A percentile compares a stretch with the other conserved stretches of the same genome.
These are phyloP conservation scores for Aureobasidium sp. DNA, from an alignment of 2,329 filamentous ascomycete species.

Conservation along the genomic window DNA sequence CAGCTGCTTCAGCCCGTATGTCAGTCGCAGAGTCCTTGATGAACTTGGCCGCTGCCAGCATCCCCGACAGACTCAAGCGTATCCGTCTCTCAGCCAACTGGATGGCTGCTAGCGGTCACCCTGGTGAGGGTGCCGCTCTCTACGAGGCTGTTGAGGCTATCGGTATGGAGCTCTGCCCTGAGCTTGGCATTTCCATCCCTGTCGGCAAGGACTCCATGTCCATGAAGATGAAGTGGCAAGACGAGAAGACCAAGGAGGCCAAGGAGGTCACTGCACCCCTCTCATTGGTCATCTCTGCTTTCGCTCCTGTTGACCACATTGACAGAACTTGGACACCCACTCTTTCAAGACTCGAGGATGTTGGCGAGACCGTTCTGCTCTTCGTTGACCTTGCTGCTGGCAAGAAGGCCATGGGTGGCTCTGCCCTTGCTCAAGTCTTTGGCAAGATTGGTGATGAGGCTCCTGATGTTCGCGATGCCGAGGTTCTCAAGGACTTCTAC, in stretches of 20 bases:
- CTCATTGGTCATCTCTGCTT: conserved; percentile 84
- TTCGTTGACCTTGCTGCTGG: conserved; percentile 84
- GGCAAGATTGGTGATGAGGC: conserved; percentile 75
- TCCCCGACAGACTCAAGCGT: conserved; percentile 63
- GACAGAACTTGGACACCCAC: conserved; percentile 90
- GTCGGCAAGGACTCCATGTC: conserved; percentile 98
- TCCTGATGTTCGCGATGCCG: conserved; percentile 76
- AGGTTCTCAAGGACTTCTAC: conserved; percentile 81
- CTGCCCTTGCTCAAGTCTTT: conserved; percentile 82
- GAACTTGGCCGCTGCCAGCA: conserved; percentile 78
- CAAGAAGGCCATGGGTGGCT: conserved; percentile 76
- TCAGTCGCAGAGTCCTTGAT: conserved; percentile 87
- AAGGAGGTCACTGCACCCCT: conserved; percentile 90
- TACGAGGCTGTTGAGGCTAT: conserved; percentile 93
- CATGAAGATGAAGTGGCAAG: conserved; percentile 96
- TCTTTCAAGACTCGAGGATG: conserved; percentile 71
- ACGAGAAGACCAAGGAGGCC: conserved; percentile 52
- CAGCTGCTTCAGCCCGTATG: conserved; percentile 89
- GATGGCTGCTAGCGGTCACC: conserved; percentile 95
- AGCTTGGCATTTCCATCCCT: conserved; percentile 85
- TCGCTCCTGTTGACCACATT: conserved; percentile 73
- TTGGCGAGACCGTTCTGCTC: conserved; percentile 79
- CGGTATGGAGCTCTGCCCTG: conserved; percentile 82
- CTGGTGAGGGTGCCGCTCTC: conserved; percentile 82
- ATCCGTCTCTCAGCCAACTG: conserved; percentile 93